Base-by-base conservation (phyloP, 2,329 filamentous ascomycete species). In the Fusarium floridanum region DNA sequence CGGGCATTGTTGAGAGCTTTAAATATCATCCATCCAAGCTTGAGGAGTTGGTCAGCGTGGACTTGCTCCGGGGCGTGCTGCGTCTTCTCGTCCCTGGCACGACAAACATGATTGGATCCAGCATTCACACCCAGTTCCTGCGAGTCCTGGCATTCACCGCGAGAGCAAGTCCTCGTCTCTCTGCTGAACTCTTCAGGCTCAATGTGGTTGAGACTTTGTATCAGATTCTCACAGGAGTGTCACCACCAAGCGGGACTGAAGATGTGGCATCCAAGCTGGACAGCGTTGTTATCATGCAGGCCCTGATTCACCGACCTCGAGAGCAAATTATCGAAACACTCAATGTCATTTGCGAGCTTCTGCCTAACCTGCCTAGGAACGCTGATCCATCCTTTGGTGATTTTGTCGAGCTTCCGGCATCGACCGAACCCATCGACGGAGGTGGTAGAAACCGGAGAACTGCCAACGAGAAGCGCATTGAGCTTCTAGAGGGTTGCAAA, bases 261-360 rank as follows among this genome's bases (percentile, higher is more conserved):
- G 92, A 96, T 81, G 90, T 95, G 67, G 93, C 92, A 34, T 93
- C 91, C 41, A 98, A 97, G 84, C 93, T 98, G 74, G 96, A 98
- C 83, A 98, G 95, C 80, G 96, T 98, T 65, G 91, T 99, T 55
- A 97, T 99, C 79, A 99, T 99, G 97, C 97, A 99, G 84, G 95
- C 97, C 41, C 88, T 99, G 73, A 98, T 99, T 62, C 97, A 98
- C 80, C 92, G 96, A 45, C 97, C 97, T 8, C 92, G 95, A 66
- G 97, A 99, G 76, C 97, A 99, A 83, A 94, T 99, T 20, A 97
- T 96, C 77, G 97, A 99, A 85, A 98, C 97, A 2, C 89, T 99
- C 73, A 98, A 98, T 81, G 95, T 99, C 73, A 95, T 99, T 74
- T 98, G 97, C 85, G 97, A 99, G 84, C 87, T 99, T 34, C 88